Evolutionary conservation across 2,329 filamentous ascomycete genomes (phyloP), one percentile per base, ranked within the genome.

Genomic region (Zasmidium cellare): DNA sequence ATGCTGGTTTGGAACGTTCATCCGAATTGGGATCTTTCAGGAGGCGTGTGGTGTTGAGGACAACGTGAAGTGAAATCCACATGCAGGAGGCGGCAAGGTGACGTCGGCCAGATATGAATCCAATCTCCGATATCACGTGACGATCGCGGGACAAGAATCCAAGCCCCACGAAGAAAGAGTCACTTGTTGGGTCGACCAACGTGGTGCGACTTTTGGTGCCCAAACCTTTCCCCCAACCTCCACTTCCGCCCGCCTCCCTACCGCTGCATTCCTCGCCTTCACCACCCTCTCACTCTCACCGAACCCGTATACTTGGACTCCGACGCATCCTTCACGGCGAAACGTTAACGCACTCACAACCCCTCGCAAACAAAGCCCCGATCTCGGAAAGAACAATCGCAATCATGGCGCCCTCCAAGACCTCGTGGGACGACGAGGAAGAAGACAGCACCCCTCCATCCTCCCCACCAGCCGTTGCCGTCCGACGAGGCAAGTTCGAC

Each of bases 401-500:
- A 69, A 69, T 61, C 64, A 73, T 72, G 71, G 69, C 70, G 53
- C 69, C 69, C 38, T 64, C 64, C 49, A 71, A 71, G 64, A 62
- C 63, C 9, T 64, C 64, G 45, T 72, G 69, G 69, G 78, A 81
- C 60, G 79, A 81, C 59, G 79, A 86, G 62, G 85, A 87, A 67
- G 35, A 41, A 14, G 75, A 75, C 58, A 81, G 79, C 65, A 78
- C 79, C 59, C 75, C 80, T 64, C 76, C 75, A 2, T 76, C 78
- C 20, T 76, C 80, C 51, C 75, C 74, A 22, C 72, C 79, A 50
- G 75, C 79, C 12, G 73, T 75, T 46, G 58, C 60, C 6, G 59
- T 61, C 23, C 75, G 78, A 55, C 80, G 84, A 64, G 77, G 84
- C 74, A 91, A 94, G 79, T 96, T 96, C 72, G 92, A 94, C 68